Conservation (phyloP, 1,284 basidiomycete genomes). For the Ganoderma multipileum region DNA sequence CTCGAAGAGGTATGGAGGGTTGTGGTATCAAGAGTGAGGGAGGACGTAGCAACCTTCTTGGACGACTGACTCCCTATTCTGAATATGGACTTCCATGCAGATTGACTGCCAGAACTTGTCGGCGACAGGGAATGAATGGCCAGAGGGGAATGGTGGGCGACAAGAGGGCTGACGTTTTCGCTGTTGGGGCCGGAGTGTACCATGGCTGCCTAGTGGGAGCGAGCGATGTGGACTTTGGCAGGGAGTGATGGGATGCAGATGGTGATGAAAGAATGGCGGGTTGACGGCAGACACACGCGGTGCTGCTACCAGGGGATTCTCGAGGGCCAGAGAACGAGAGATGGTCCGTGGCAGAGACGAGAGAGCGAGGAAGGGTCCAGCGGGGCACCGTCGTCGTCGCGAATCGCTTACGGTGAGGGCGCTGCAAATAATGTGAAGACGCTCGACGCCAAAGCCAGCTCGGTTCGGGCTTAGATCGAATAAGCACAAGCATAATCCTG, state of each 20-base stretch:
- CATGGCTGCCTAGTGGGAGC: constrained; percentile 24
- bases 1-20: constrained; percentile 44
- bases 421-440: constrained; percentile 26
- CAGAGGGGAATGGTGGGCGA: constrained; percentile 30
- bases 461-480: constrained; percentile 9
- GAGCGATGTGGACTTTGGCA: constrained; percentile 19
- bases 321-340: constrained; percentile 16
- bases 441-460: constrained; percentile 21
- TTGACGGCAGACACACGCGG: constrained; percentile 3
- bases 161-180: constrained; percentile 34
- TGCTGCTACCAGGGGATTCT: not conserved
- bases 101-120: constrained; percentile 26
- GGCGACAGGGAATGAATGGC: constrained; percentile 31
- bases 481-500: constrained; percentile 16
- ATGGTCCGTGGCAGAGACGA: constrained; percentile 20
- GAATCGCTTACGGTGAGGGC: constrained; percentile 24
- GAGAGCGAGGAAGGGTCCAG: constrained; percentile 24
- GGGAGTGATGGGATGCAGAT: constrained; percentile 27
- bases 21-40: constrained; percentile 47
- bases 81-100: constrained; percentile 68
- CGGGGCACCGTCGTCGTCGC: constrained; percentile 28
- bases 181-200: constrained; percentile 30
- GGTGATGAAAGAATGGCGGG: constrained; percentile 23
- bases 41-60: constrained; percentile 51
- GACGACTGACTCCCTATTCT: constrained; percentile 54